Percentiles rank a stretch among this genome's conserved stretches.
Conservation (phyloP, 2,329 filamentous ascomycete genomes). For the Ascochyta rabiei region DNA sequence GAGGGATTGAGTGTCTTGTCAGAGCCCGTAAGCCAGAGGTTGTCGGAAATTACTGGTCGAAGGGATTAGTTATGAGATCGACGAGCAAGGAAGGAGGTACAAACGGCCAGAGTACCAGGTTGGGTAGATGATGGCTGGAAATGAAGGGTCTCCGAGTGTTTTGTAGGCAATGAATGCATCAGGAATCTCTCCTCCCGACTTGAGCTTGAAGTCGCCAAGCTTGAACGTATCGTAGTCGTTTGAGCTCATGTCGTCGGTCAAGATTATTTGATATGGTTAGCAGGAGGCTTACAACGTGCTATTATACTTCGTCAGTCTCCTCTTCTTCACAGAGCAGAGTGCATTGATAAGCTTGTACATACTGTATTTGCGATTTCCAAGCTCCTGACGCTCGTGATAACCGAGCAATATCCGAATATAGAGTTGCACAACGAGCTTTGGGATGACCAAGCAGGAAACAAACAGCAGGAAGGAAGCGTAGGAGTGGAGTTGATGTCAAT, state of each 20-base stretch:
- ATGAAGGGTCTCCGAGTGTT: slow-evolving; percentile 68
- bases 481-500: neutral
- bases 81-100: slow-evolving; percentile 30
- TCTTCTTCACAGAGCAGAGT: no score
- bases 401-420: slow-evolving; percentile 1
- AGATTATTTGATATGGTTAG: neutral
- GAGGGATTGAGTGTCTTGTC: slow-evolving; percentile 69
- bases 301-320: neutral
- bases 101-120: slow-evolving; percentile 73
- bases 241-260: slow-evolving; percentile 16
- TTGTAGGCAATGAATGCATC: slow-evolving; percentile 77
- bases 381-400: neutral
- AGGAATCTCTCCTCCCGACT: slow-evolving; percentile 66
- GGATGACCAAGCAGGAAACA: neutral
- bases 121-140: slow-evolving; percentile 75
- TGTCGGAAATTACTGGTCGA: slow-evolving; percentile 64
- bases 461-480: no score
- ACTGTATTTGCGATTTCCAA: neutral
- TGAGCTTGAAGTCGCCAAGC: slow-evolving; percentile 70
- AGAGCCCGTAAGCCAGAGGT: slow-evolving; percentile 74
- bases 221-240: slow-evolving; percentile 59
- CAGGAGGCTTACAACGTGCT: no score
- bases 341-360: slow-evolving; percentile 1
- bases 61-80: neutral
- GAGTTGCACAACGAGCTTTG: neutral